phyloP scores from a whole-genome alignment of 2,329 filamentous ascomycete genomes.

The Pseudogymnoascus sp. region DNA sequence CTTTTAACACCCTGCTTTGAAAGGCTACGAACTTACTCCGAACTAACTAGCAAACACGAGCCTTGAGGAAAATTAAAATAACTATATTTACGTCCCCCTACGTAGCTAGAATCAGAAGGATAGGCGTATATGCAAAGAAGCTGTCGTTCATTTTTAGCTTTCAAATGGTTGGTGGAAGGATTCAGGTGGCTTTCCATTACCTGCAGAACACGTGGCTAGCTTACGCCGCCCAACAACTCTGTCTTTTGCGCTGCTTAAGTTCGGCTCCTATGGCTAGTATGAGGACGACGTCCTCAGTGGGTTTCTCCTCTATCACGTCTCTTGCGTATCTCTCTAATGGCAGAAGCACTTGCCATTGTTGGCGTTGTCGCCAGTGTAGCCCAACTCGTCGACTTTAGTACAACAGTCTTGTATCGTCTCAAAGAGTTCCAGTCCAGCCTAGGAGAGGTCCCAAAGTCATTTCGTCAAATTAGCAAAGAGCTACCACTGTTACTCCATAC shows the following conservation, averaged over 20 bases:
- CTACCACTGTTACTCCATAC: slow-evolving; percentile 8
- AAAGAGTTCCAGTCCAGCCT: slow-evolving; percentile 8
- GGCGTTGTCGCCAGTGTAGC: slow-evolving; percentile 18
- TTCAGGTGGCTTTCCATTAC: too few relatives aligned
- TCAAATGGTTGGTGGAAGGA: too few relatives aligned
- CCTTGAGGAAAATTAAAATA: too few relatives aligned
- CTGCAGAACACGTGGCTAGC: too few relatives aligned
- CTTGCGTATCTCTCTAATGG: slow-evolving; percentile 11
- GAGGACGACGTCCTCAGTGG: neutral
- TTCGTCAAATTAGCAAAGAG: slow-evolving; percentile 2
- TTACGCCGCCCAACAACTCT: neutral
- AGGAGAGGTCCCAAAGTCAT: slow-evolving; percentile 7
- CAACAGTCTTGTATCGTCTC: slow-evolving; percentile 9
- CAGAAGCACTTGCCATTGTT: slow-evolving; percentile 17
- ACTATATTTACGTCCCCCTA: too few relatives aligned
- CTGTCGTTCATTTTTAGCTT: too few relatives aligned
- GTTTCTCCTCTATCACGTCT: neutral
- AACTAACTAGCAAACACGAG: too few relatives aligned
- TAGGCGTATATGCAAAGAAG: too few relatives aligned
- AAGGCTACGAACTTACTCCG: too few relatives aligned
- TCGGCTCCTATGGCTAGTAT: neutral
- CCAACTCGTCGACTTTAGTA: slow-evolving; percentile 12
- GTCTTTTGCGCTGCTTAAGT: neutral
- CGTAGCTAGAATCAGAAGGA: too few relatives aligned
- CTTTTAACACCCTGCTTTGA: neutral